These are phyloP conservation scores for Hypericum perforatum DNA, from an alignment of 345 rosid species.

Conservation along the genomic window DNA sequence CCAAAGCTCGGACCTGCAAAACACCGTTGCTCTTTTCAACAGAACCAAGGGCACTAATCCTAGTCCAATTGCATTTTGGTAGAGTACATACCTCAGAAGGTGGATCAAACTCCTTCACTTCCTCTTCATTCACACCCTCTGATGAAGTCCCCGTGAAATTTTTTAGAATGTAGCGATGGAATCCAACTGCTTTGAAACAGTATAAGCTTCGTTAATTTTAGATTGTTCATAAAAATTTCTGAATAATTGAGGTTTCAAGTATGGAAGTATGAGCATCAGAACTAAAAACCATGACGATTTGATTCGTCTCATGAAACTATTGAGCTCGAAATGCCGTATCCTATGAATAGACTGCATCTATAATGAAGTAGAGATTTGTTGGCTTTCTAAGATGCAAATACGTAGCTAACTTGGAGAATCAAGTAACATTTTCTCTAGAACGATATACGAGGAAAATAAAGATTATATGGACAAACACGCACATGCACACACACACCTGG, in stretches of 20 bases:
- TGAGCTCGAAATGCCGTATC: no score
- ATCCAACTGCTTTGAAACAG: constrained; percentile 46
- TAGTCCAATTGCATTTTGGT: no score
- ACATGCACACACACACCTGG: no score
- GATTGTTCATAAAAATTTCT: no score
- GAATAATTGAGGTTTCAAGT: no score
- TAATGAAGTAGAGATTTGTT: no score
- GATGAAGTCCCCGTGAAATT: constrained; percentile 40
- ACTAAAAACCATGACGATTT: no score
- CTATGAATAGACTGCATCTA: no score
- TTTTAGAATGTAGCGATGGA: constrained; percentile 59
- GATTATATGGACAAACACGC: constrained; percentile 6
- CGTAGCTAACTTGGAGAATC: neutral
- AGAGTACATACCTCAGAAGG: constrained; percentile 65
- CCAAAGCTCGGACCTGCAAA: constrained; percentile 65
- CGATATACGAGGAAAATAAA: no score
- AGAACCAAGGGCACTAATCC: no score
- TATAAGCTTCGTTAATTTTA: constrained; percentile 5
- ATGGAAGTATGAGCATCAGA: no score
- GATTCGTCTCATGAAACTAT: no score
- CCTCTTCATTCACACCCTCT: constrained; percentile 38
- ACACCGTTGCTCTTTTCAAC: constrained; percentile 1
- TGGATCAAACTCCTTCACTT: constrained; percentile 70
- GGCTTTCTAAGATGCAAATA: neutral
- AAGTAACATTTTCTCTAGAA: neutral